Evolutionary conservation across 1,284 basidiomycete genomes (phyloP).

Genomic region (Termitomyces sp.): DNA sequence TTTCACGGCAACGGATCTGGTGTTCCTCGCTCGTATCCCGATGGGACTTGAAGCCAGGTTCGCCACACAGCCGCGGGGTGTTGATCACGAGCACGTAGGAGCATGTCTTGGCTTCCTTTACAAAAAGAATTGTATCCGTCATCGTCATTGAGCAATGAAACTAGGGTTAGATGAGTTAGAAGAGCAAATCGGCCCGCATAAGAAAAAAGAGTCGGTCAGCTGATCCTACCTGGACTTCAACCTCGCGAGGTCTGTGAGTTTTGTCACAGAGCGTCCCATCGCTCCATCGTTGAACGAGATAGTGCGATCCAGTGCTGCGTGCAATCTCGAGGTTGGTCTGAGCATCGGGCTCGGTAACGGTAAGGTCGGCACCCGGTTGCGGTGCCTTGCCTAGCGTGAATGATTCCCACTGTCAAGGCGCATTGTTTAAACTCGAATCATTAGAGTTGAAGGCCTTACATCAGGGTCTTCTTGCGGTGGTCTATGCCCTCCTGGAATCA

Average conservation of each 20-base stretch:
- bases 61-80: constrained; percentile 85
- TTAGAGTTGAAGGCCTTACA: constrained; percentile 35
- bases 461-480: constrained; percentile 81
- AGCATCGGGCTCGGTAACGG: constrained; percentile 60
- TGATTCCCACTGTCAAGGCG: constrained; percentile 61
- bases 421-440: constrained; percentile 12
- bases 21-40: constrained; percentile 62
- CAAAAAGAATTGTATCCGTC: constrained; percentile 79
- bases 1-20: constrained; percentile 69
- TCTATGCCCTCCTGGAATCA: constrained; percentile 54
- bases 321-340: constrained; percentile 69
- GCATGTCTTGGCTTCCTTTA: constrained; percentile 89
- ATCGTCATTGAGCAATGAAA: constrained; percentile 94
- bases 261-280: constrained; percentile 91
- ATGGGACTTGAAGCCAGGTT: constrained; percentile 83
- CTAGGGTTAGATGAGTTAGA: constrained; percentile 34
- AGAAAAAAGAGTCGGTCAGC: constrained; percentile 4
- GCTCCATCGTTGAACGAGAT: constrained; percentile 87
- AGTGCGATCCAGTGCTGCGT: constrained; percentile 73
- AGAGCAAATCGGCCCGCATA: constrained; percentile 11
- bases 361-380: constrained; percentile 59
- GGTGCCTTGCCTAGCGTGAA: constrained; percentile 77
- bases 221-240: constrained; percentile 76
- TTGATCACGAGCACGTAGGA: constrained; percentile 90
- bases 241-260: constrained; percentile 77